Base-by-base conservation (phyloP, 768 basidiomycete species). In the Lactarius psammicola region DNA sequence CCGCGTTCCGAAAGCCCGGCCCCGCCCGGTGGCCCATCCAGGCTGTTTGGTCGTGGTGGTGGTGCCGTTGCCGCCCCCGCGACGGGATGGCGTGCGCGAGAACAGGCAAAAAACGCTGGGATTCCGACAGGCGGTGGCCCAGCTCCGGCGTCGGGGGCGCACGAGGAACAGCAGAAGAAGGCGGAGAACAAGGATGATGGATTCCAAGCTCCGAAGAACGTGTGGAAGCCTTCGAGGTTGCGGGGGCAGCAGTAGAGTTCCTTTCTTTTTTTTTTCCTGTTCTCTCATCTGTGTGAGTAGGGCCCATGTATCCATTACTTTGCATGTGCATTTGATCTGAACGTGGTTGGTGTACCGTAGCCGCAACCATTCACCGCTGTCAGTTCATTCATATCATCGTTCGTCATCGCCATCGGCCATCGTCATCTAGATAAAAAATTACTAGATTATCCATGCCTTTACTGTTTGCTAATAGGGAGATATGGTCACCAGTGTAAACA, bases 171-270 rank as follows among this genome's bases (percentile, higher is more conserved):
- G 5, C 54, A 70, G 2, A 77, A 76, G 69, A 80, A 83, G 60
- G 82, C 83, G 59, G 58, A 73, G 6, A 78, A 77, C 69, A 83
- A 79, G 71, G 80, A 85, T 4, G 90, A 92, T 71, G 89, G 90
- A 4, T 91, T 91, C 81, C 85, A 87, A 75, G 80, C 85, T 30
- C 86, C 88, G 78, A 74, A 74, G 70, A 59, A 76, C 75, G 46
- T 81, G 75, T 80, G 75, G 77, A 30, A 55, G 58, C 46, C 69
- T 23, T 71, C 71, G 59, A 74, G 70, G 31, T 63, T 58, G 40
- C 72, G 74, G 18, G 57, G 58, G 33, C 42, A 70, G 46, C 53
- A 68, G 64, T 60, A 36, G 44, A 33, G 18, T 28, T 9, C 8
- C 33, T 20, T 36, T 17, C n/a, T 60, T 23, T 57, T 57, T 57